phyloP scores from a whole-genome alignment of 768 basidiomycete genomes.

The Naganishia antarctica region DNA sequence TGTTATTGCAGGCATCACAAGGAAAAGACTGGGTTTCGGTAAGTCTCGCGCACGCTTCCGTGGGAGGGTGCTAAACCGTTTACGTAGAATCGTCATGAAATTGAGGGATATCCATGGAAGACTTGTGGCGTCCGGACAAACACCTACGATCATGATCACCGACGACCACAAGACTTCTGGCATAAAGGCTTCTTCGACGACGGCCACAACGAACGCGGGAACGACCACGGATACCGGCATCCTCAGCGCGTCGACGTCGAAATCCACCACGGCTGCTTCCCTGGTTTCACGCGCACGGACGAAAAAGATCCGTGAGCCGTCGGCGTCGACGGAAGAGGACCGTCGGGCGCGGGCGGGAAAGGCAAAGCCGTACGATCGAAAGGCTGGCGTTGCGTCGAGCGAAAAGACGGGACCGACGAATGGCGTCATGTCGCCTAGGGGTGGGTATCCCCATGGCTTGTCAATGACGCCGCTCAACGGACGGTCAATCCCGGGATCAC shows the following conservation, averaged over 20 bases:
- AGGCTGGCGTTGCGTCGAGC: neutral
- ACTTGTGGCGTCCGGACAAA: slow-evolving; percentile 71
- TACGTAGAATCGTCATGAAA: slow-evolving; percentile 68
- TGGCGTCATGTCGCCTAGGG: slow-evolving; percentile 7
- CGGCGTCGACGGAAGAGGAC: slow-evolving; percentile 29
- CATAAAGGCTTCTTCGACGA: slow-evolving; percentile 11
- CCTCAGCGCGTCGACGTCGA: neutral
- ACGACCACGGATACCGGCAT: slow-evolving; percentile 32
- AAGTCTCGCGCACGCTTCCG: slow-evolving; percentile 23
- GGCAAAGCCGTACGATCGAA: slow-evolving; percentile 29
- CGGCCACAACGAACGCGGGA: slow-evolving; percentile 27
- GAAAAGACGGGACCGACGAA: neutral
- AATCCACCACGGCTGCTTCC: neutral
- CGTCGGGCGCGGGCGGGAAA: slow-evolving; percentile 2
- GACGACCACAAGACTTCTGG: slow-evolving; percentile 87
- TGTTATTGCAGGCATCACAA: slow-evolving; percentile 99
- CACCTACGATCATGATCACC: slow-evolving; percentile 94
- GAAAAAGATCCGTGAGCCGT: slow-evolving; percentile 24
- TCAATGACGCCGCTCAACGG: slow-evolving; percentile 30
- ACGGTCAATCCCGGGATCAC: slow-evolving; percentile 25
- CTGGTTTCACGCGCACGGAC: neutral
- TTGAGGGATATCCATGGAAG: slow-evolving; percentile 75
- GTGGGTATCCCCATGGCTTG: slow-evolving; percentile 19
- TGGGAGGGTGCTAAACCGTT: too few relatives aligned
- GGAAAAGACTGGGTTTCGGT: slow-evolving; percentile 85